Conservation (phyloP, 345 rosid species). For the Brassica cretica region DNA sequence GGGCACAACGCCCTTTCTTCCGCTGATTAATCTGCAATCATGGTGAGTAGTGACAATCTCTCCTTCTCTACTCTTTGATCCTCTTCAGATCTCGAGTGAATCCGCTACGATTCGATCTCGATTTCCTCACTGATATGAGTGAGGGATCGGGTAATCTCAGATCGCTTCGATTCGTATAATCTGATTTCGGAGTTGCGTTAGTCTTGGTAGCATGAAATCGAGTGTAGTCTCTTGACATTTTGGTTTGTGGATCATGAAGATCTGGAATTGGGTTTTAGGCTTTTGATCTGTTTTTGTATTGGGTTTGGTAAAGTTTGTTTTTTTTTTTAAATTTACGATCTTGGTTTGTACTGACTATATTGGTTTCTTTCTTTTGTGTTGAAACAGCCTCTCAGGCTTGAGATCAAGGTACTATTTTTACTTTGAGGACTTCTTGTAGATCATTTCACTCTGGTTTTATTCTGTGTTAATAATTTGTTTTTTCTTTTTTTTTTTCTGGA, state of each 20-base stretch:
- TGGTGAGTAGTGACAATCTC: conserved; percentile 27
- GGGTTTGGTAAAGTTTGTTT: too few species aligned
- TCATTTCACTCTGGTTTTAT: not conserved
- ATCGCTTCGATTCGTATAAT: conserved; percentile 23
- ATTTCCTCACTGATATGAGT: conserved; percentile 19
- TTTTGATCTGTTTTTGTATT: not conserved
- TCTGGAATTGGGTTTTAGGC: conserved; percentile 12
- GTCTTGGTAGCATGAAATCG: conserved; percentile 15
- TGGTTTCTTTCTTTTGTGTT: conserved; percentile 19
- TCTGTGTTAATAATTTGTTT: conserved; percentile 19
- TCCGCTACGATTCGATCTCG: conserved; percentile 26
- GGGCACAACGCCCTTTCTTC: conserved; percentile 5
- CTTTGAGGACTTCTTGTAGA: not conserved
- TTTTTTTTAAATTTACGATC: not conserved
- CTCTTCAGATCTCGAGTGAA: conserved; percentile 30
- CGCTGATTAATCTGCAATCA: conserved; percentile 25
- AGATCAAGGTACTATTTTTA: conserved; percentile 44
- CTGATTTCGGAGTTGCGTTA: not conserved
- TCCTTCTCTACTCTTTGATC: not conserved
- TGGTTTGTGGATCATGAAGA: conserved; percentile 21
- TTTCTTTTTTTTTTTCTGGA: conserved; percentile 20
- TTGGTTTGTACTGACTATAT: conserved; percentile 2
- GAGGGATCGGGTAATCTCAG: conserved; percentile 18
- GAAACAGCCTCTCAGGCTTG: conserved; percentile 53
- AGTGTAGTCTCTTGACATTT: conserved; percentile 30